Conservation (phyloP, 2,329 filamentous ascomycete genomes). For the Penicillium oxalicum region DNA sequence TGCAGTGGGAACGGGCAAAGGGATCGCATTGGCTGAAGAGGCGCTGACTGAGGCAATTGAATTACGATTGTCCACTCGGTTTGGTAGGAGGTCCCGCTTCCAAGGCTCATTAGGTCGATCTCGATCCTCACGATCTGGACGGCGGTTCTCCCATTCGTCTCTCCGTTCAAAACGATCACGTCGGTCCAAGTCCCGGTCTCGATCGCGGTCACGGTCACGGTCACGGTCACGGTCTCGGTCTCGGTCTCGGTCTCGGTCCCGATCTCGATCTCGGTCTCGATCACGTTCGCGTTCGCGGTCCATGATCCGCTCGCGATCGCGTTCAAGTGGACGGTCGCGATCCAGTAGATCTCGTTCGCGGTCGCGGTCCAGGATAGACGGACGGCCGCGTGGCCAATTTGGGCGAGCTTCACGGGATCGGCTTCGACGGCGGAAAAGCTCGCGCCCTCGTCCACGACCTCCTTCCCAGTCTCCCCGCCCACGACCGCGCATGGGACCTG, state of each 20-base stretch:
- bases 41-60: slow-evolving; percentile 21
- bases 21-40: slow-evolving; percentile 11
- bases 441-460: slow-evolving; percentile 40
- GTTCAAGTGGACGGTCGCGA: slow-evolving; percentile 31
- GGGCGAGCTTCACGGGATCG: slow-evolving; percentile 36
- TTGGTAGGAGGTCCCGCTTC: slow-evolving; percentile 38
- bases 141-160: slow-evolving; percentile 25
- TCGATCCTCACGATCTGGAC: slow-evolving; percentile 23
- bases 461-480: slow-evolving; percentile 41
- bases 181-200: slow-evolving; percentile 32
- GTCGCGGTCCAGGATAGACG: slow-evolving; percentile 19
- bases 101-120: slow-evolving; percentile 31
- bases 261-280: slow-evolving; percentile 12
- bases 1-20: slow-evolving; percentile 10
- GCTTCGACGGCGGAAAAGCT: slow-evolving; percentile 40
- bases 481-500: slow-evolving; percentile 37
- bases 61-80: slow-evolving; percentile 26
- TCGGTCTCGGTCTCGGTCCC: slow-evolving; percentile 25
- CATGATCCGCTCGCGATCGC: slow-evolving; percentile 30
- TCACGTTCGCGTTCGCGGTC: slow-evolving; percentile 9
- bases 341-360: slow-evolving; percentile 22
- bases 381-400: slow-evolving; percentile 33
- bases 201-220: slow-evolving; percentile 27
- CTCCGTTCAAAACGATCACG: slow-evolving; percentile 31
- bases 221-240: slow-evolving; percentile 22